Evolutionary conservation across 1,284 basidiomycete species (phyloP), one percentile per base, ranked within the genome.

Genomic region (Puccinia triticina): DNA sequence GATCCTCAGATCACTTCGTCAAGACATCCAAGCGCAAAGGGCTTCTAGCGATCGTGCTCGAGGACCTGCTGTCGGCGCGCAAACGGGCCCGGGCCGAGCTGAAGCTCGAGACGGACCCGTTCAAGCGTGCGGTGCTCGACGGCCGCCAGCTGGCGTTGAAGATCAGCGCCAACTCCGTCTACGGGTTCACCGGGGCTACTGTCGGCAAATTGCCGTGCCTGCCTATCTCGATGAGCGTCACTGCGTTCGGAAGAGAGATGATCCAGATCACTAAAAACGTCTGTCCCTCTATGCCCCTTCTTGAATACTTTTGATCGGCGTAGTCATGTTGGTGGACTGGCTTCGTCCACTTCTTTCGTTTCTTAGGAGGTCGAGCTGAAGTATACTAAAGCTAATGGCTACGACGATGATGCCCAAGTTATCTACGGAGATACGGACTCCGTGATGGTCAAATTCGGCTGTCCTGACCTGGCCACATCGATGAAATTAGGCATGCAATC

Each of bases 391-490:
- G 92, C 91, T 21, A 97, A 97, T 85, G 95, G 95, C 0, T 92
- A 93, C 85, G 88, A 90, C 43, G 91, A 95, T 86, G 92, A 97
- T 84, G 95, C 95, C 0, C 91, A 93, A 85, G 93, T 98, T 86
- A 94, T 98, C 83, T 98, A 98, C 85, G 95, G 95, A 84, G 95
- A 98, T 87, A 98, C 95, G 0, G 95, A 98, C 88, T 98, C 95
- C 0, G 95, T 98, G 86, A 98, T 98, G 95, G 93, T 97, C 71
- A 92, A 91, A 84, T 98, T 98, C 85, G 95, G 96, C 7, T 94
- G 94, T 57, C 91, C 90, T 7, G 94, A 98, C 85, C 88, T 98
- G 43, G 89, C 90, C 53, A 90, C 90, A 8, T 94, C 96, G 55
- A 98, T 98, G 95, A 89, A 91, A 61, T 88, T 97, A 26, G 95